Conservation (phyloP, 2,329 filamentous ascomycete species). For the Cladosporium sp. region DNA sequence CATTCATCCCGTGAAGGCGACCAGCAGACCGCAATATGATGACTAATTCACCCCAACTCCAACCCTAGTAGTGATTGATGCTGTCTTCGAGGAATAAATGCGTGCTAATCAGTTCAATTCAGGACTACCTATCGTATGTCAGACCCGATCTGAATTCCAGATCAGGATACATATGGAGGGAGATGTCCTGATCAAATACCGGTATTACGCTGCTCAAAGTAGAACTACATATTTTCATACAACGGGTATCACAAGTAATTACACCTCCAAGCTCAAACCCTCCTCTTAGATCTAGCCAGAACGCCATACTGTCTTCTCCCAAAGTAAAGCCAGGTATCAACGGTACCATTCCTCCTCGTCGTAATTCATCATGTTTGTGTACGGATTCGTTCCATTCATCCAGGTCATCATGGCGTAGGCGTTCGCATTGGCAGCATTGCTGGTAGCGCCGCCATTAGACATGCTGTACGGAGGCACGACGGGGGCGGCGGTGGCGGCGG, state of each 20-base stretch:
- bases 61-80: neutral
- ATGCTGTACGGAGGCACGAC: neutral
- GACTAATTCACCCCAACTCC: neutral
- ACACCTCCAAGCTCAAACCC: neutral
- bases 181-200: no score
- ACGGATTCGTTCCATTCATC: constrained; percentile 32
- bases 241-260: neutral
- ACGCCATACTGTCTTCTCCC: neutral
- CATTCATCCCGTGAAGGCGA: neutral
- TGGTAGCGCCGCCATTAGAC: neutral
- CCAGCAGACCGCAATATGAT: neutral
- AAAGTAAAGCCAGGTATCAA: constrained; percentile 26
- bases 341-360: constrained; percentile 46
- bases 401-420: constrained; percentile 26
- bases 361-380: constrained; percentile 35
- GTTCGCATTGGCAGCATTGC: neutral
- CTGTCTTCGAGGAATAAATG: neutral
- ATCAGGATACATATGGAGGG: no score
- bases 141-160: no score
- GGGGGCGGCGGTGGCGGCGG: neutral
- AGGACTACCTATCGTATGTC: no score
- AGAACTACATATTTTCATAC: neutral
- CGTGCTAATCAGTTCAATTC: no score
- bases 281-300: neutral
- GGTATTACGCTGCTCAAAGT: neutral